Base-by-base conservation (phyloP, 306 rosid genomes). In the Ceratonia siliqua region DNA sequence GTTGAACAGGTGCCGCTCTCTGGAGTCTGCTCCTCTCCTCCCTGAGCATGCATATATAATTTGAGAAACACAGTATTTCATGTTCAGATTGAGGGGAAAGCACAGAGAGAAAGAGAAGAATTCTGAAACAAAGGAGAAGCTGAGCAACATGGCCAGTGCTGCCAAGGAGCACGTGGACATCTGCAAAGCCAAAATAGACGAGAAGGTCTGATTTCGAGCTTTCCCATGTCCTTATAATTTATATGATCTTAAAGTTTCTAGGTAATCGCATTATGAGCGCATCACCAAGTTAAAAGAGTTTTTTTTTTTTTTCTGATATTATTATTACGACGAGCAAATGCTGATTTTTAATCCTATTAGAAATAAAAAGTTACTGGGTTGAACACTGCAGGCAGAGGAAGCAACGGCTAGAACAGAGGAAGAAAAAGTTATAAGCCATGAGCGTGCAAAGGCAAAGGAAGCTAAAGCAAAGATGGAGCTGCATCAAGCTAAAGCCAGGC, bases 391-490 rank as follows among this genome's bases (percentile, higher is more conserved):
- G 96, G 72, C 68, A 46, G 85, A 88, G 84, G 86, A 82, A 77
- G 78, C 84, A 12, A 45, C 39, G 11, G 88, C 87, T 9, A 89
- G 83, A 41, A 88, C 87, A 9, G 55, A 56, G 36, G 90, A 85
- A 53, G 89, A 82, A 80, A 83, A 62, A 53, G 84, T 28, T 27
- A 80, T 88, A 30, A 82, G 76, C 0, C 81, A 80, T 28, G 93
- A 92, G 50, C 72, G 63, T 2, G 77, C 82, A 46, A 89, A 77
- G 68, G 93, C 87, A 0, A 85, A 78, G 36, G 90, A 84, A 54
- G 91, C 87, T 1, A 58, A 78, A 69, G 95, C 97, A 18, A 87
- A 89, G 77, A 82, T 67, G 81, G 86, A 88, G 78, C 70, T 86
- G 5, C 97, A 85, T 48, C 86, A 86, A 56, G 89, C 89, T 10